Evolutionary conservation across 805 yeast genomes (phyloP).

Genomic region (Ogataea salicorniae): DNA sequence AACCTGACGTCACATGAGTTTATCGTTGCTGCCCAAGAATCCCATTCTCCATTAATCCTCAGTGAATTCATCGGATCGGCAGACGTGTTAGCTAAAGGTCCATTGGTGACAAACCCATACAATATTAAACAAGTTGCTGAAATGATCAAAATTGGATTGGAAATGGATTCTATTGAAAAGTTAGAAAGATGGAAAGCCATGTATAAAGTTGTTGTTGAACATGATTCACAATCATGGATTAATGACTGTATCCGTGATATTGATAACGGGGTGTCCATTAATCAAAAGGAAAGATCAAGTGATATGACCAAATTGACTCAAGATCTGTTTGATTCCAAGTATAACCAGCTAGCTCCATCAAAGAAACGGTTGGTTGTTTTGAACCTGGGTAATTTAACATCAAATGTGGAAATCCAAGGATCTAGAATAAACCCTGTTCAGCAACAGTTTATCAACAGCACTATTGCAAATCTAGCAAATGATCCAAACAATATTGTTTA

Average conservation of each 20-base stretch:
- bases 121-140: constrained; percentile 62
- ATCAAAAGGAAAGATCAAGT: constrained; percentile 21
- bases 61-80: constrained; percentile 97
- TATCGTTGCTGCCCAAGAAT: constrained; percentile 63
- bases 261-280: constrained; percentile 41
- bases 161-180: constrained; percentile 58
- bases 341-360: constrained; percentile 18
- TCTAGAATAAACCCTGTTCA: constrained; percentile 47
- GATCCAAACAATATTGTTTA: constrained; percentile 65
- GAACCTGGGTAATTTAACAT: constrained; percentile 43
- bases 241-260: constrained; percentile 49
- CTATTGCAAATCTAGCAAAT: constrained; percentile 52
- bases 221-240: constrained; percentile 79
- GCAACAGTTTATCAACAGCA: constrained; percentile 51
- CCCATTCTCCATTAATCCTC: constrained; percentile 75
- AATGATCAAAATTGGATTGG: constrained; percentile 59
- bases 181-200: constrained; percentile 56
- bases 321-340: constrained; percentile 32
- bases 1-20: constrained; percentile 95
- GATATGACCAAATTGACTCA: constrained; percentile 26
- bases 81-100: constrained; percentile 62
- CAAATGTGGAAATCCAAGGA: constrained; percentile 29
- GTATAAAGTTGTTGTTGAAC: constrained; percentile 50
- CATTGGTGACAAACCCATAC: constrained; percentile 88
- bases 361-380: constrained; percentile 44